phyloP scores from a whole-genome alignment of 2,329 filamentous ascomycete species.

The Diaporthe sp. region DNA sequence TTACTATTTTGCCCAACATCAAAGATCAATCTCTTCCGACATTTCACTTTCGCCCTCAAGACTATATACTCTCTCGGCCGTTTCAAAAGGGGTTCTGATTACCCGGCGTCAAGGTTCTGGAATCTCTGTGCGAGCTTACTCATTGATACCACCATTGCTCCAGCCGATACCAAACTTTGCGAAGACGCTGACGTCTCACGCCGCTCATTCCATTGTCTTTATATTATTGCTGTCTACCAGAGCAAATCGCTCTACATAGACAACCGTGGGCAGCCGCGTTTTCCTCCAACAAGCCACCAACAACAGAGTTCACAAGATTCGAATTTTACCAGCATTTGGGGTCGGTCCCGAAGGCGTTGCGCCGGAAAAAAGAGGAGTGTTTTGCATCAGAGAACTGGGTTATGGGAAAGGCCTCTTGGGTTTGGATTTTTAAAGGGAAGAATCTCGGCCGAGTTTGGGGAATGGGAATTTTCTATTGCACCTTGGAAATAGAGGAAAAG shows the following conservation, averaged over 20 bases:
- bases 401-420: neutral
- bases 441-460: neutral
- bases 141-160: conserved; percentile 21
- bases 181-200: conserved; percentile 29
- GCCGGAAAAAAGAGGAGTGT: conserved; percentile 15
- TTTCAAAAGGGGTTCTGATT: neutral
- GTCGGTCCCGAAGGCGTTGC: conserved; percentile 19
- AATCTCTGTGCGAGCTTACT: conserved; percentile 14
- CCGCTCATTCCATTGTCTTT: conserved; percentile 16
- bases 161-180: conserved; percentile 28
- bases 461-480: neutral
- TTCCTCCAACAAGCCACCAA: conserved; percentile 10
- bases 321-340: conserved; percentile 29
- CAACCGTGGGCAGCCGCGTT: neutral
- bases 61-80: conserved; percentile 25
- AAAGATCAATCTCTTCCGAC: neutral
- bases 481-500: neutral
- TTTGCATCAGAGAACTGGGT: conserved; percentile 21
- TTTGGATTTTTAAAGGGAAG: conserved; percentile 4
- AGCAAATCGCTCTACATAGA: neutral
- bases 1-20: conserved; percentile 5
- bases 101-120: conserved; percentile 25
- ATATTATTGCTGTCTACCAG: neutral
- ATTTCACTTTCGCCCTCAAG: conserved; percentile 9
- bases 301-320: conserved; percentile 7